Conservation (phyloP, 352 stramenopile species). For the Phytophthora podocarpi region DNA sequence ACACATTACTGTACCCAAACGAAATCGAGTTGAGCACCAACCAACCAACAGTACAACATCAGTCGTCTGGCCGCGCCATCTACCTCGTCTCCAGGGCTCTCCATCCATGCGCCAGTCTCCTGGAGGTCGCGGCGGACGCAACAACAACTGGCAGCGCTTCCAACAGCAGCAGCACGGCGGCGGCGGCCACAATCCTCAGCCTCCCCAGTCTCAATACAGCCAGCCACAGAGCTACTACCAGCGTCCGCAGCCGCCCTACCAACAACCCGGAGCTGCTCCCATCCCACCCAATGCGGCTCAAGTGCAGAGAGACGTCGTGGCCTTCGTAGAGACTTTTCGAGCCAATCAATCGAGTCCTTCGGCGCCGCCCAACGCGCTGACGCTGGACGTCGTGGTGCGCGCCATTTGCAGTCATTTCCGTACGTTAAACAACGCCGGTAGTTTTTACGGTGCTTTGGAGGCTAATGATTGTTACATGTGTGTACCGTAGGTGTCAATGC, state of each 20-base stretch:
- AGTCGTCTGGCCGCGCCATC: neutral
- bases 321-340: constrained; percentile 66
- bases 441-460: neutral
- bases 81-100: no score
- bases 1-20: no score
- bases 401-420: constrained; percentile 72
- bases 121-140: constrained; percentile 16
- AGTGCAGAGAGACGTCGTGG: constrained; percentile 51
- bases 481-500: constrained; percentile 40
- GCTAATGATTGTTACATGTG: neutral
- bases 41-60: constrained; percentile 21
- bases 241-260: constrained; percentile 4
- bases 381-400: constrained; percentile 45
- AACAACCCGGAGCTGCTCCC: neutral
- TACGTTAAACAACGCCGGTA: constrained; percentile 24
- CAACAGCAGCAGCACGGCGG: constrained; percentile 37
- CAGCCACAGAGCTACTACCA: constrained; percentile 11
- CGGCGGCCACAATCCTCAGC: no score
- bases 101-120: constrained; percentile 2
- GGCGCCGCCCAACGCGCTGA: constrained; percentile 63
- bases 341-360: constrained; percentile 50
- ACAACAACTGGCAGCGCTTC: constrained; percentile 37
- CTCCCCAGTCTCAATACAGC: neutral
- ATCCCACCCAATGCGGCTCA: constrained; percentile 15
- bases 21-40: no score